These are phyloP conservation scores for Rhododendron molle DNA, from an alignment of 148 eudicot species.

Conservation along the genomic window DNA sequence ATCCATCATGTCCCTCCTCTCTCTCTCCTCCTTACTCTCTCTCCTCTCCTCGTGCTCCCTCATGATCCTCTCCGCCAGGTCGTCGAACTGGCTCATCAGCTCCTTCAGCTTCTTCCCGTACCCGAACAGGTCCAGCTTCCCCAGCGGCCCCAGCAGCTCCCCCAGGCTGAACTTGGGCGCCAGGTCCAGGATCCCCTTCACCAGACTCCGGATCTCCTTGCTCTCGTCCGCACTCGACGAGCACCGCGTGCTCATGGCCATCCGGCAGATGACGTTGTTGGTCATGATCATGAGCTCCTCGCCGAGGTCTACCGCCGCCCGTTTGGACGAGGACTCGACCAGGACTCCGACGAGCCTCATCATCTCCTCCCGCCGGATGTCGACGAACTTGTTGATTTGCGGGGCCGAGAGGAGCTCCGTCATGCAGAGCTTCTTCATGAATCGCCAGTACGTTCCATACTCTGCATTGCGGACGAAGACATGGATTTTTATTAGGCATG, in stretches of 20 bases:
- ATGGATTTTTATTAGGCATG: not conserved
- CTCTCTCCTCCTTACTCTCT: not conserved
- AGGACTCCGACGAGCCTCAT: constrained; percentile 2
- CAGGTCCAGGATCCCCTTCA: constrained; percentile 17
- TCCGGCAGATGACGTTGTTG: constrained; percentile 12
- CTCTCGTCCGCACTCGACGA: constrained; percentile 17
- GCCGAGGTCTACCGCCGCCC: not conserved
- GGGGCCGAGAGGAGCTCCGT: constrained; percentile 7
- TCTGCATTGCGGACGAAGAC: not conserved
- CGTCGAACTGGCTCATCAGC: constrained; percentile 17
- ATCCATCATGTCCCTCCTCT: constrained; percentile 28
- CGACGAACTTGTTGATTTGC: not conserved
- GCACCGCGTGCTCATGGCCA: constrained; percentile 15
- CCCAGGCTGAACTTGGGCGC: constrained; percentile 27
- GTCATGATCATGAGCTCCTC: constrained; percentile 1
- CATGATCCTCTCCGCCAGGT: constrained; percentile 28
- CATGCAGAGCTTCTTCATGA: constrained; percentile 14
- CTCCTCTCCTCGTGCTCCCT: not conserved
- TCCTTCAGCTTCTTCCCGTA: constrained; percentile 15
- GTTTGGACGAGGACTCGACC: not conserved
- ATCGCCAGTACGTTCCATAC: constrained; percentile 6
- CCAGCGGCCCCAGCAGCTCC: constrained; percentile 20
- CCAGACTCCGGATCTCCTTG: constrained; percentile 18
- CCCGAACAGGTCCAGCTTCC: constrained; percentile 24
- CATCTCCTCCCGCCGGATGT: constrained; percentile 7